Conservation (phyloP, 176 grass and related monocot species). For the Pontederia crassipes region DNA sequence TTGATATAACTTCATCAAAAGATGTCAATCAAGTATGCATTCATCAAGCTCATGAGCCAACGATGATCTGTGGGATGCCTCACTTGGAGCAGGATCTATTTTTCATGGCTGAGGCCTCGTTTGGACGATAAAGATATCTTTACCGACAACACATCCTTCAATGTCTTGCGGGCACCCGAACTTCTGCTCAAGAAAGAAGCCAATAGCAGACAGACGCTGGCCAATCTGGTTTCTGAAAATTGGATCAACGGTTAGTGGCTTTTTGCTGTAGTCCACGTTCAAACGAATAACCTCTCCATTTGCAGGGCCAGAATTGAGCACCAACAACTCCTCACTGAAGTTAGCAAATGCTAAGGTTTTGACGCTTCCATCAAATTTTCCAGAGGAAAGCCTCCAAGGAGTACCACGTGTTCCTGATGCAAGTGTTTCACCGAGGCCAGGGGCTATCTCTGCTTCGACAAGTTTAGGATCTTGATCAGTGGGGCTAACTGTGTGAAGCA, state of each 20-base stretch:
- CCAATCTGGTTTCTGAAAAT: conserved; percentile 62
- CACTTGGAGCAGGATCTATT: neutral
- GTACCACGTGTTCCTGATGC: conserved; percentile 87
- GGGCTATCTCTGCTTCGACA: conserved; percentile 62
- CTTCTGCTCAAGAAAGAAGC: conserved; percentile 79
- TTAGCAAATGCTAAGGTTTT: conserved; percentile 84
- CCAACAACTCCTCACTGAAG: conserved; percentile 74
- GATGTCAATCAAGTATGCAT: neutral
- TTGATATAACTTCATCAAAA: no score
- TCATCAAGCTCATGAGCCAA: neutral
- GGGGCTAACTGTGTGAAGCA: conserved; percentile 79
- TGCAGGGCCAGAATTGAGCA: conserved; percentile 48
- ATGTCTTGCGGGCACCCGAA: conserved; percentile 83
- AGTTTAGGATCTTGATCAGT: conserved; percentile 53
- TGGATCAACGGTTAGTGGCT: conserved; percentile 51
- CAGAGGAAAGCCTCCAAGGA: conserved; percentile 70
- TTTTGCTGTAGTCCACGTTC: conserved; percentile 84
- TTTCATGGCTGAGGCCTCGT: conserved; percentile 69
- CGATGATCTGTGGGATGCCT: neutral
- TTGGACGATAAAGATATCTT: conserved; percentile 82
- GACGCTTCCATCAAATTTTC: conserved; percentile 57
- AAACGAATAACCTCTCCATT: conserved; percentile 46
- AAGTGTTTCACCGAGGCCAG: conserved; percentile 83
- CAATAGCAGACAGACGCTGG: conserved; percentile 60
- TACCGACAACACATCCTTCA: conserved; percentile 77